phyloP scores from a whole-genome alignment of 805 yeast species.

The Yarrowia divulgata region DNA sequence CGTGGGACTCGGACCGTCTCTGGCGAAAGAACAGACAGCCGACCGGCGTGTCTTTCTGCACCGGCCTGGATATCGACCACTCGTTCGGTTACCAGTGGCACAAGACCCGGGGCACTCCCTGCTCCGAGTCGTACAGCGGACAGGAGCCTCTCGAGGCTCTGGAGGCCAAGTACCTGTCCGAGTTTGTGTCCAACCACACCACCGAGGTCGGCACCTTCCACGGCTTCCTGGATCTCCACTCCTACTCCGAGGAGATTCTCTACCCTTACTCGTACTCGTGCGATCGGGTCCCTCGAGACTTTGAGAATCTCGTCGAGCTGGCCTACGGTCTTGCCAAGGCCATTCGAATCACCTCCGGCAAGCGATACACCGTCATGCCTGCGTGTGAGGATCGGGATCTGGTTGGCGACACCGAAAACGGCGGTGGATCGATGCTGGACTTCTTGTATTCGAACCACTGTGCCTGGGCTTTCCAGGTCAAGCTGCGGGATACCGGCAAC shows the following conservation, averaged over 20 bases:
- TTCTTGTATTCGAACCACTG: conserved; percentile 85
- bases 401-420: conserved; percentile 70
- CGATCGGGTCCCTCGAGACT: conserved; percentile 73
- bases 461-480: conserved; percentile 83
- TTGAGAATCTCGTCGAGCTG: conserved; percentile 78
- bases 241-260: conserved; percentile 82
- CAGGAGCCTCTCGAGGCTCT: conserved; percentile 71
- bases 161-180: conserved; percentile 54
- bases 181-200: conserved; percentile 42
- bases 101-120: conserved; percentile 55
- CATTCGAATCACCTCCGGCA: conserved; percentile 68
- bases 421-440: conserved; percentile 80
- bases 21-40: conserved; percentile 92
- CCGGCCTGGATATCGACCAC: conserved; percentile 85
- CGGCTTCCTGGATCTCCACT: conserved; percentile 84
- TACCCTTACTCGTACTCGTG: conserved; percentile 87
- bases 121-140: conserved; percentile 86
- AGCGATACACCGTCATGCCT: conserved; percentile 70
- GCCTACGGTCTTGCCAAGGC: conserved; percentile 83
- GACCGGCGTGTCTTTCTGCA: conserved; percentile 68
- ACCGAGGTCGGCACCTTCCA: conserved; percentile 54
- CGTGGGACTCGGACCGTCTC: conserved; percentile 80
- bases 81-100: conserved; percentile 80
- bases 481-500: conserved; percentile 79
- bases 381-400: conserved; percentile 69